Base-by-base conservation (phyloP, 768 basidiomycete species). In the Xanthoconium stramineum region DNA sequence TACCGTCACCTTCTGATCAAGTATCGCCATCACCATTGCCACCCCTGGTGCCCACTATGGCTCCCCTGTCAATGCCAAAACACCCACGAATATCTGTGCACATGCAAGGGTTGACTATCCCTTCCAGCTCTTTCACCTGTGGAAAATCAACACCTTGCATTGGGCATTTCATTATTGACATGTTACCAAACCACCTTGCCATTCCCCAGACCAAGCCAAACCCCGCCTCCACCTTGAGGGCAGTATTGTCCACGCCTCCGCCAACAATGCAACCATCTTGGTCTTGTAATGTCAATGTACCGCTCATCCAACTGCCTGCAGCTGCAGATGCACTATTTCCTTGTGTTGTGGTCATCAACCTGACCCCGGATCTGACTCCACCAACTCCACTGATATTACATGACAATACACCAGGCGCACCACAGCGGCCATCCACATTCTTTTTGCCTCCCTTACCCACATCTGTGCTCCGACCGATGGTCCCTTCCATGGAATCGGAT, bases 301-400 rank as follows among this genome's bases (percentile, higher is more conserved):
- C 71, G 8, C 55, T 62, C 11, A 71, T 74, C 14, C 64, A 66
- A 39, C 44, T 69, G 2, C 73, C 72, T 3, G 50, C 71, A 1
- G 24, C 62, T 6, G 24, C 63, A 2, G 62, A 69, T 29, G 61
- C 56, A 58, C 71, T 52, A 63, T 75, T 80, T 33, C 85, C 85
- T 14, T 76, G 78, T 29, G 78, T 91, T 7, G 79, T 89, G 15
- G 78, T 91, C 20, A 83, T 90, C 10, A 84, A 86, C 61, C 87
- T 89, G 17, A 90, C 89, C 0, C 89, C 88, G 3, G 86, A 85
- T 60, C 87, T 85, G 1, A 91, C 90, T 1, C 89, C 90, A 8
- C 90, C 89, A 3, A 79, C 83, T 2, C 88, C 88, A 1, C 89
- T 87, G 10, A 66, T 77, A 49, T 62, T 79, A 51, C 66, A 66